These are phyloP conservation scores for Azolla pinnata DNA, from an alignment of 75 land plant species.

Conservation along the genomic window DNA sequence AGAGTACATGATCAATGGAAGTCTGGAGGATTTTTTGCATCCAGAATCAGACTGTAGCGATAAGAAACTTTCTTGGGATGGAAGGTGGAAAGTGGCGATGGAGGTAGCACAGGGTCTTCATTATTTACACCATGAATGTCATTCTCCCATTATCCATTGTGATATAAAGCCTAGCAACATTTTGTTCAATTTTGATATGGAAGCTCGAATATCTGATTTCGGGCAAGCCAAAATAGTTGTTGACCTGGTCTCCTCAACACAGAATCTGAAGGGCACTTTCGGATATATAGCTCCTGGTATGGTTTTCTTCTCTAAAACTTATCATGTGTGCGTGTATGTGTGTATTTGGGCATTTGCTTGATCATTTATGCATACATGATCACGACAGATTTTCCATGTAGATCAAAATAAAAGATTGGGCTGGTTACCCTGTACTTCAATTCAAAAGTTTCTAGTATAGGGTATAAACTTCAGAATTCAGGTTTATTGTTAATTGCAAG, in stretches of 20 bases:
- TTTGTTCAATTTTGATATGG: conserved; percentile 58
- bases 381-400: too few species aligned
- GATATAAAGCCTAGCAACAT: conserved; percentile 81
- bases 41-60: conserved; percentile 10
- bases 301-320: too few species aligned
- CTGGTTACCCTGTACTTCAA: too few species aligned
- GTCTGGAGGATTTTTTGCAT: conserved; percentile 49
- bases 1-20: conserved; percentile 69
- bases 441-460: too few species aligned
- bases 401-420: too few species aligned
- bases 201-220: conserved; percentile 55
- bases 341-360: too few species aligned
- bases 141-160: conserved; percentile 57
- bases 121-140: conserved; percentile 66
- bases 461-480: too few species aligned
- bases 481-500: too few species aligned
- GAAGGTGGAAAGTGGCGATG: conserved; percentile 30
- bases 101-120: conserved; percentile 62
- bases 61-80: conserved; percentile 22
- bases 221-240: conserved; percentile 52
- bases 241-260: conserved; percentile 13
- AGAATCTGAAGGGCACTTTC: conserved; percentile 46
- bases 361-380: too few species aligned
- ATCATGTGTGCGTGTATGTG: too few species aligned
- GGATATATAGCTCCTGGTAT: conserved; percentile 93